Percentiles rank a stretch among this genome's conserved stretches.
These are phyloP conservation scores for Epichloe typhina DNA, from an alignment of 2,329 filamentous ascomycete genomes.

Conservation along the genomic window DNA sequence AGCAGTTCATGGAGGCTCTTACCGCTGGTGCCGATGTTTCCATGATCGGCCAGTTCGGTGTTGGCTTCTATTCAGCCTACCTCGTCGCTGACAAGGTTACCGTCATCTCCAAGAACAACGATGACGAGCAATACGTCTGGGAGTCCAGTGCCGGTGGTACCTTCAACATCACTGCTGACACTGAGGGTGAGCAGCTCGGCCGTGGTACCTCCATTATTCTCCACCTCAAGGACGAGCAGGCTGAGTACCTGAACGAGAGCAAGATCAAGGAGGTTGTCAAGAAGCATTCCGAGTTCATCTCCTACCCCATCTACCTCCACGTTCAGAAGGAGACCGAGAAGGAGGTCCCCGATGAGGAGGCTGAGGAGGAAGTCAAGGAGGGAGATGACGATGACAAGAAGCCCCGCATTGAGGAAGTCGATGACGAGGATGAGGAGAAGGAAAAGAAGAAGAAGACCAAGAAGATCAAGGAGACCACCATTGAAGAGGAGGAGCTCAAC, in stretches of 20 bases:
- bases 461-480: constrained; percentile 97
- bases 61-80: constrained; percentile 99
- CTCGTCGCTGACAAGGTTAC: constrained; percentile 94
- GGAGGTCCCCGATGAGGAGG: constrained; percentile 94
- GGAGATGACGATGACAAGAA: constrained; percentile 84
- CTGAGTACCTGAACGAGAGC: constrained; percentile 94
- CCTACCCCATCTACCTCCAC: constrained; percentile 99
- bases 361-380: constrained; percentile 49
- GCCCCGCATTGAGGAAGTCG: constrained; percentile 87
- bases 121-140: constrained; percentile 99
- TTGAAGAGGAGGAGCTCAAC: constrained; percentile 99
- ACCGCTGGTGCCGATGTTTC: constrained; percentile 97
- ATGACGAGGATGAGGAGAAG: constrained; percentile 71
- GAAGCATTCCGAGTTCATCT: constrained; percentile 99
- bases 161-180: constrained; percentile 85
- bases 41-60: constrained; percentile 99
- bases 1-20: constrained; percentile 99
- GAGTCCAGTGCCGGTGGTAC: constrained; percentile 95
- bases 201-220: constrained; percentile 97
- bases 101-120: constrained; percentile 97
- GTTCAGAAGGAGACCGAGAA: constrained; percentile 98
- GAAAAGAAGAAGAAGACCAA: constrained; percentile 97
- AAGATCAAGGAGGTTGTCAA: constrained; percentile 99
- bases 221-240: constrained; percentile 98
- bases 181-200: constrained; percentile 78